phyloP scores from a whole-genome alignment of 352 stramenopile genomes.

The Phytophthora pseudosyringae region DNA sequence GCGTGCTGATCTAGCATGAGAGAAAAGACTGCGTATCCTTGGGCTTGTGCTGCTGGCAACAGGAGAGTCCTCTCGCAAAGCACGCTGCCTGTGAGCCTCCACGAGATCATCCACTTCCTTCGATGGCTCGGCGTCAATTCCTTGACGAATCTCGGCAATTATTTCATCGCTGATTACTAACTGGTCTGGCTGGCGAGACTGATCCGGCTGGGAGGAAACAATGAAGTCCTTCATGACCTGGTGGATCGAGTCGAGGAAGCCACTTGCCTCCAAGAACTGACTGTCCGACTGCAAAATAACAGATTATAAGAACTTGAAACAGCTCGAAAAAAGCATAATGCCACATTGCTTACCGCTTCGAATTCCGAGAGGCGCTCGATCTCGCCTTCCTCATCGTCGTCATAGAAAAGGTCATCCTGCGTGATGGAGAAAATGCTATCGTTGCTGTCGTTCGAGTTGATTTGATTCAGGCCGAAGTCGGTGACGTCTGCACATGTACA shows the following conservation, averaged over 20 bases:
- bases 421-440: slow-evolving; percentile 63
- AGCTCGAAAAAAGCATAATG: background rate
- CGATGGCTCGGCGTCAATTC: slow-evolving; percentile 34
- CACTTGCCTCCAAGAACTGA: slow-evolving; percentile 76
- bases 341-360: slow-evolving; percentile 52
- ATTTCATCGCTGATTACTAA: slow-evolving; percentile 78
- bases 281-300: slow-evolving; percentile 62
- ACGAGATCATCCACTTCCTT: slow-evolving; percentile 33
- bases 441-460: slow-evolving; percentile 56
- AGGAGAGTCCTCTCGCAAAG: slow-evolving; percentile 23
- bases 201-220: slow-evolving; percentile 43
- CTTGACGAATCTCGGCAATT: slow-evolving; percentile 69
- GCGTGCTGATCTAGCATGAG: slow-evolving; percentile 51
- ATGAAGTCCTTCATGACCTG: slow-evolving; percentile 79
- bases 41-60: slow-evolving; percentile 25
- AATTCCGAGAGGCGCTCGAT: slow-evolving; percentile 78
- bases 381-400: slow-evolving; percentile 53
- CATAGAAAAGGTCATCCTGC: slow-evolving; percentile 53
- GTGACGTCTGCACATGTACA: slow-evolving; percentile 23
- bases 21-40: slow-evolving; percentile 44
- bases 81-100: slow-evolving; percentile 36
- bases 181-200: slow-evolving; percentile 28
- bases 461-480: slow-evolving; percentile 50
- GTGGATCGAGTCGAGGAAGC: slow-evolving; percentile 83
- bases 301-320: background rate